phyloP scores from a whole-genome alignment of 257 asterid species.

The Echium plantagineum region DNA sequence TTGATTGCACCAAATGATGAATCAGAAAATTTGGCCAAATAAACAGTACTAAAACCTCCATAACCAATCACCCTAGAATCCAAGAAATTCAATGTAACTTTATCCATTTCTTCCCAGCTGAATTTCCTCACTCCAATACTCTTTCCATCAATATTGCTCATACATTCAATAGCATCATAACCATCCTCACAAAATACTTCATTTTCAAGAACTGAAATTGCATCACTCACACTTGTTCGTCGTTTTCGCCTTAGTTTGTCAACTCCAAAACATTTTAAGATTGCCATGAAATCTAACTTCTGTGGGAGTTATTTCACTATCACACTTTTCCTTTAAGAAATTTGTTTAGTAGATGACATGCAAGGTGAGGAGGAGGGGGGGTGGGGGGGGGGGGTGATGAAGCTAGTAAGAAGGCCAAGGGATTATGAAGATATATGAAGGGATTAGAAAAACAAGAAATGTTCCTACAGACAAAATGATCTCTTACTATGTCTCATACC shows the following conservation, averaged over 20 bases:
- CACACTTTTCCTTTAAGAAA: no score
- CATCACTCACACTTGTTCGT: not conserved
- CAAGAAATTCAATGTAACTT: conserved; percentile 22
- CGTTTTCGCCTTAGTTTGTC: not conserved
- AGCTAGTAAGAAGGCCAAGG: no score
- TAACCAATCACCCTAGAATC: conserved; percentile 33
- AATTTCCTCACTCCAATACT: not conserved
- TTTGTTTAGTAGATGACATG: no score
- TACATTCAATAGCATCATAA: conserved; percentile 5
- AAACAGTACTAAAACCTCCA: conserved; percentile 67
- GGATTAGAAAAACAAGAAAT: no score
- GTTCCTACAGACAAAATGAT: no score
- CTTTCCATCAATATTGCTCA: conserved; percentile 1
- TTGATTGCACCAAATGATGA: conserved; percentile 38
- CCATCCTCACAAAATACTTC: not conserved
- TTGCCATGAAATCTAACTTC: no score
- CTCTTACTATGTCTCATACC: no score
- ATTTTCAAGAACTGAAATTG: not conserved
- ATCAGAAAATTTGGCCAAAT: conserved; percentile 34
- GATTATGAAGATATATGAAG: no score
- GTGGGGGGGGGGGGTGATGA: no score
- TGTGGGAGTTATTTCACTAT: no score
- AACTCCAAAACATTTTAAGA: not conserved
- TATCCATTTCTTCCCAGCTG: conserved; percentile 29
- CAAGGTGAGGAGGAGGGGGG: no score